These are phyloP conservation scores for Diplogelasinospora grovesii DNA, from an alignment of 495 filamentous ascomycete species.

Conservation along the genomic window DNA sequence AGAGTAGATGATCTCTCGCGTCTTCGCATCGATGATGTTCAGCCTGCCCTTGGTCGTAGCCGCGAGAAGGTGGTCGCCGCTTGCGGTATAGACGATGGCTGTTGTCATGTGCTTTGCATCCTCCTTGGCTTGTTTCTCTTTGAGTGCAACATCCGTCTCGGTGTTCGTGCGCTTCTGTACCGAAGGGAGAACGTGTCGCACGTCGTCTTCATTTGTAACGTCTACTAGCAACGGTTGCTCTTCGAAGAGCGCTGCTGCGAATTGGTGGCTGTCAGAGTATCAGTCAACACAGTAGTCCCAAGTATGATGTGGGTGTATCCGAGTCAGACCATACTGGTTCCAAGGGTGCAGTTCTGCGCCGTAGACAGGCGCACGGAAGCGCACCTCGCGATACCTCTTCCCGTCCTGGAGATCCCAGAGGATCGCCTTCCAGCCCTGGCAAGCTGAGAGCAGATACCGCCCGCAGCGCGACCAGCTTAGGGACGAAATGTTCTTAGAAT, in stretches of 20 bases:
- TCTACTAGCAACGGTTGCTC: constrained; percentile 86
- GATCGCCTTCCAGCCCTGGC: constrained; percentile 90
- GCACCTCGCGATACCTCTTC: constrained; percentile 52
- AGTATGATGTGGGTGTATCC: no score
- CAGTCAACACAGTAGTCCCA: neutral
- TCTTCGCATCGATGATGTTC: constrained; percentile 82
- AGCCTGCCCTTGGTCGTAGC: constrained; percentile 93
- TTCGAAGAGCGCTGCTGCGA: constrained; percentile 86
- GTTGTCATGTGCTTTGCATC: constrained; percentile 93
- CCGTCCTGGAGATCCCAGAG: constrained; percentile 85
- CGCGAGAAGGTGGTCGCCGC: constrained; percentile 79
- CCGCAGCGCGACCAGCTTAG: constrained; percentile 91
- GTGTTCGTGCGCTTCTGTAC: constrained; percentile 66
- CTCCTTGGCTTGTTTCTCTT: constrained; percentile 79
- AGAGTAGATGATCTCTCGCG: constrained; percentile 74
- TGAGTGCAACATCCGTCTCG: constrained; percentile 53
- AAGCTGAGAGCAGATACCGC: constrained; percentile 87
- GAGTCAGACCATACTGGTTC: constrained; percentile 62
- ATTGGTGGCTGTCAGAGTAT: constrained; percentile 53
- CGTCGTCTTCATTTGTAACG: constrained; percentile 53
- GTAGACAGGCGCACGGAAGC: constrained; percentile 87
- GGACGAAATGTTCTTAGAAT: constrained; percentile 84
- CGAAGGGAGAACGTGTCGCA: constrained; percentile 73
- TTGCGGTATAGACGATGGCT: constrained; percentile 75
- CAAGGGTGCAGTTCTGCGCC: constrained; percentile 90